Base-by-base conservation (phyloP, 2,329 filamentous ascomycete genomes). In the Acrocalymma vagum region DNA sequence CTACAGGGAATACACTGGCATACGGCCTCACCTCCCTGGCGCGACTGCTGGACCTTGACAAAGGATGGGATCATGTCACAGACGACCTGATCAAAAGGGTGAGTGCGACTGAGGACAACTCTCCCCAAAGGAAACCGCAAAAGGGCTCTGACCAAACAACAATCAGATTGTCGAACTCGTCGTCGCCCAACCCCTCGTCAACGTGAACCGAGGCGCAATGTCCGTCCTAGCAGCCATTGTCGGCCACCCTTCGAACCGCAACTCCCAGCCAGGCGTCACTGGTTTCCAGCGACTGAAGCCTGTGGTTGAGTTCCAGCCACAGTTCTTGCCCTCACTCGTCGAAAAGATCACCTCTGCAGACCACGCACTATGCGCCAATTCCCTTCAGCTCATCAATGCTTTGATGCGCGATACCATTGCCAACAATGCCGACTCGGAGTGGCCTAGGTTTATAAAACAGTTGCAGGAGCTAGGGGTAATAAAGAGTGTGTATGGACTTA, bases 191-290 rank as follows among this genome's bases (percentile, higher is more conserved):
- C 94, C 93, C 16, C 81, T 99, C 47, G 94, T 99, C 72, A 99
- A 99, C 69, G 96, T 97, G 64, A 83, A 99, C 45, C 85, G 94
- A 51, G 94, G 94, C 60, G 93, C 93, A 62, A 96, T 99, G 88
- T 93, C 91, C 30, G 95, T 99, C 48, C 81, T 99, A 40, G 93
- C 96, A 30, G 90, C 92, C 9, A 86, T 97, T 42, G 93, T 99
- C 36, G 87, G 90, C 49, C 88, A 95, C 70, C 90, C 91, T 18
- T 85, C 90, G 63, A 70, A 72, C 38, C 69, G 72, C 56, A 60
- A 68, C 34, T 73, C 78, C 6, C 72, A 79, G 42, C 80, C 84
- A 3, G 84, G 84, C 14, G 79, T 81, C 13, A 95, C 90, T 69
- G 94, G 94, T 20, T 96, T 96, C 72, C 85, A 90, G 50, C 92